Percentiles rank a stretch among this genome's conserved stretches.
Evolutionary conservation across 2,329 filamentous ascomycete genomes (phyloP).

Genomic region (Didymella pomorum): DNA sequence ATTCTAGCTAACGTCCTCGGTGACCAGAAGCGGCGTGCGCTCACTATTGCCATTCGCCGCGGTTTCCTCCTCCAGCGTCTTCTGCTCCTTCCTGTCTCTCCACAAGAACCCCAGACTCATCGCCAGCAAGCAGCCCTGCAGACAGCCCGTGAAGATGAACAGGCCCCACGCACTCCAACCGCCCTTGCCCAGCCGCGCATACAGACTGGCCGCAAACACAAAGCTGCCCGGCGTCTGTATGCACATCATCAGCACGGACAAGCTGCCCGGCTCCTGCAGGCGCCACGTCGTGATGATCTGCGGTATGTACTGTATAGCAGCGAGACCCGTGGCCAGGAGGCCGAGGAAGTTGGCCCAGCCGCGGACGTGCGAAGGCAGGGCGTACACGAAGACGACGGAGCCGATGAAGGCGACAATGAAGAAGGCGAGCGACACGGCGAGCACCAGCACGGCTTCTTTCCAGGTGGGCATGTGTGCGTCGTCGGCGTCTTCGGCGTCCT

Average conservation of each 20-base stretch:
- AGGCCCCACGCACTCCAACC: slow-evolving; percentile 98
- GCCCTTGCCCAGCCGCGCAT: slow-evolving; percentile 75
- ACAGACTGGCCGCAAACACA: slow-evolving; percentile 86
- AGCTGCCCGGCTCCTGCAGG: slow-evolving; percentile 84
- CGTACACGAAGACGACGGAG: slow-evolving; percentile 70
- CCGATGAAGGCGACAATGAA: slow-evolving; percentile 73
- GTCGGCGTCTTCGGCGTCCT: slow-evolving; percentile 34
- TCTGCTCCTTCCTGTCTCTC: slow-evolving; percentile 50
- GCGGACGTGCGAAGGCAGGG: slow-evolving; percentile 69
- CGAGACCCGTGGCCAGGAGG: slow-evolving; percentile 77
- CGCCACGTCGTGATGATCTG: slow-evolving; percentile 93
- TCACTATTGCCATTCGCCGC: slow-evolving; percentile 6
- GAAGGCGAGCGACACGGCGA: slow-evolving; percentile 75
- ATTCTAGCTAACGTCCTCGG: slow-evolving; percentile 14
- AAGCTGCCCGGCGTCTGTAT: slow-evolving; percentile 95
- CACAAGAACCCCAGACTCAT: slow-evolving; percentile 84
- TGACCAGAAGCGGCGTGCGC: slow-evolving; percentile 10
- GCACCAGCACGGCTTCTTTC: slow-evolving; percentile 80
- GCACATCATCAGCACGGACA: slow-evolving; percentile 97
- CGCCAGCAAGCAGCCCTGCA: slow-evolving; percentile 81
- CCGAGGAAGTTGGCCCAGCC: slow-evolving; percentile 88
- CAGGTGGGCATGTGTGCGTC: slow-evolving; percentile 62
- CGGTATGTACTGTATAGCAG: slow-evolving; percentile 89
- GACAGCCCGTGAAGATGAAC: slow-evolving; percentile 81
- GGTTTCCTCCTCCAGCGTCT: slow-evolving; percentile 21